These are phyloP conservation scores for Cladosporium halotolerans DNA, from an alignment of 2,329 filamentous ascomycete species.

Conservation along the genomic window DNA sequence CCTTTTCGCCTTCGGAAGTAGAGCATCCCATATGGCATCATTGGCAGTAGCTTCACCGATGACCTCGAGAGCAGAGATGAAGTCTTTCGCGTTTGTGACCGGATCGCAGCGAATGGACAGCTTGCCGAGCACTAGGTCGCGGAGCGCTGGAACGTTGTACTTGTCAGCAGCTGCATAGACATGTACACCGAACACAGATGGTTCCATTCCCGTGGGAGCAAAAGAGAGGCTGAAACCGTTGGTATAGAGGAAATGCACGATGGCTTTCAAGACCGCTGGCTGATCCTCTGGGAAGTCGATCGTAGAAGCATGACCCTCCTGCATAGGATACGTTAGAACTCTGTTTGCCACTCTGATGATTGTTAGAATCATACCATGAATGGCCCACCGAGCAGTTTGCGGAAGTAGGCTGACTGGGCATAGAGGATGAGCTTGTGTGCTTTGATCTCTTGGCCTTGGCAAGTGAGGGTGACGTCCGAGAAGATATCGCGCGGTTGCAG, in stretches of 20 bases:
- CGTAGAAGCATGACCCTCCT: not conserved
- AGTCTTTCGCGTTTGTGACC: no score
- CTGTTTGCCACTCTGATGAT: no score
- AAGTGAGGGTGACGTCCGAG: conserved; percentile 40
- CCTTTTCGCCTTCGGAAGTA: not conserved
- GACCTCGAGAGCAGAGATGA: no score
- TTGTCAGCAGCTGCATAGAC: conserved; percentile 37
- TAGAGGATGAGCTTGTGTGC: conserved; percentile 38
- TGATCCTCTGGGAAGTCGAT: not conserved
- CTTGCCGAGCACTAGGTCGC: not conserved
- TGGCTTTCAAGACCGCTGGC: not conserved
- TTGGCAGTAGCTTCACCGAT: no score
- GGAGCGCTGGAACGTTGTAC: conserved; percentile 30
- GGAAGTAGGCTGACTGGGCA: conserved; percentile 38
- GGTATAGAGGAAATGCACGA: not conserved
- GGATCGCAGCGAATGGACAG: no score
- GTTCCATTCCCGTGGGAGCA: not conserved
- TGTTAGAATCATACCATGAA: conserved; percentile 15
- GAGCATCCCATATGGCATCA: not conserved
- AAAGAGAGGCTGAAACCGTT: not conserved
- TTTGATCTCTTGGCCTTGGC: conserved; percentile 33
- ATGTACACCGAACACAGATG: conserved; percentile 19
- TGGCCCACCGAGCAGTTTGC: conserved; percentile 29
- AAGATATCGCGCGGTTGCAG: conserved; percentile 18
- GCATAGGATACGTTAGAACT: no score